phyloP scores from a whole-genome alignment of 192 early-diverging fungal genomes.

The Jimgerdemannia flammicorona region DNA sequence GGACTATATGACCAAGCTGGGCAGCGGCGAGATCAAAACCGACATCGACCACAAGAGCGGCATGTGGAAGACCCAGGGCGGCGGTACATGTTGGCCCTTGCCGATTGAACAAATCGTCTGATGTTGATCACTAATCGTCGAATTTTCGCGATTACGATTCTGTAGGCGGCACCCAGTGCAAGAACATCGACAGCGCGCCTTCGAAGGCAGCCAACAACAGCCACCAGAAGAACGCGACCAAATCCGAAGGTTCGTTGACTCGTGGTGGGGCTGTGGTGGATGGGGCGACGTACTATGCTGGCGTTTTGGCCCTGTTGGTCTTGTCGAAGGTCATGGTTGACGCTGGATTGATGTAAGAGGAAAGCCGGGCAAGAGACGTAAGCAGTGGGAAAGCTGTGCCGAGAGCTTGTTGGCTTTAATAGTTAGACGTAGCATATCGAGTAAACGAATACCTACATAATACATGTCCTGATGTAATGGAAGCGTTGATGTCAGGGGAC shows the following conservation, averaged over 20 bases:
- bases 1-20: slow-evolving; percentile 25
- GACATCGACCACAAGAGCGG: slow-evolving; percentile 35
- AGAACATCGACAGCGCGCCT: not conserved
- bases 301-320: not conserved
- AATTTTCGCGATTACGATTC: not conserved
- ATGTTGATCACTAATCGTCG: too few species aligned
- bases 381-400: too few species aligned
- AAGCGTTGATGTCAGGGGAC: too few species aligned
- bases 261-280: not conserved
- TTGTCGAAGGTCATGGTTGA: not conserved
- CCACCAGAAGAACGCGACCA: not conserved
- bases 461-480: too few species aligned
- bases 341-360: not conserved
- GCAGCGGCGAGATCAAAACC: slow-evolving; percentile 24
- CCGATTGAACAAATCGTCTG: too few species aligned
- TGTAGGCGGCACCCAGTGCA: not conserved
- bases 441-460: too few species aligned
- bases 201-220: not conserved
- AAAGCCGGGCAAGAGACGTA: too few species aligned
- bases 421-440: too few species aligned
- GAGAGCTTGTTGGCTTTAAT: too few species aligned
- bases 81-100: slow-evolving; percentile 11
- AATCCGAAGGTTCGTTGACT: not conserved
- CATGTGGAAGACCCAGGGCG: slow-evolving; percentile 11
- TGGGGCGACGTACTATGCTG: not conserved